These are phyloP conservation scores for Pseudogymnoascus sp. DNA, from an alignment of 2,329 filamentous ascomycete species.

Conservation along the genomic window DNA sequence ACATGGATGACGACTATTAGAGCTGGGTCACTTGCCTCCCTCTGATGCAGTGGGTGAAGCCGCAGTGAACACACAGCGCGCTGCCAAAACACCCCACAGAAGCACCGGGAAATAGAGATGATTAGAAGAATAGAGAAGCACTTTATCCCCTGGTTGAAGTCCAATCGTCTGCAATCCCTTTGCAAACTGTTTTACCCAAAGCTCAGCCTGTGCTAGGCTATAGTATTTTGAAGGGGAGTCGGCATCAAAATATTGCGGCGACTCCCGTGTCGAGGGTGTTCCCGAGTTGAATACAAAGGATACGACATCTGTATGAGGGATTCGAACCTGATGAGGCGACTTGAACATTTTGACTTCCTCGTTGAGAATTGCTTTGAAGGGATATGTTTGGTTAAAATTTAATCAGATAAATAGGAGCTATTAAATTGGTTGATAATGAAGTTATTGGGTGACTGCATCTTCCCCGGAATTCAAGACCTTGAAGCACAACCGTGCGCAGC, in stretches of 20 bases:
- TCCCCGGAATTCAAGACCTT: too few species aligned
- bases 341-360: not conserved
- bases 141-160: not conserved
- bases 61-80: slow-evolving; percentile 6
- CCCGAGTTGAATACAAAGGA: slow-evolving; percentile 13
- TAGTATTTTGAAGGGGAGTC: slow-evolving; percentile 11
- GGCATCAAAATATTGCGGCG: slow-evolving; percentile 15
- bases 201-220: slow-evolving; percentile 12
- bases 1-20: not conserved
- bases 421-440: too few species aligned
- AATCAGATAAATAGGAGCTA: too few species aligned
- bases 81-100: not conserved
- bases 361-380: too few species aligned
- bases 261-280: slow-evolving; percentile 1
- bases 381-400: too few species aligned
- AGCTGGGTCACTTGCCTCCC: not conserved
- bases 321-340: slow-evolving; percentile 12
- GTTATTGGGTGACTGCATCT: too few species aligned
- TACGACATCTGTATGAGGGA: slow-evolving; percentile 11
- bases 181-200: slow-evolving; percentile 11
- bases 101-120: slow-evolving; percentile 5
- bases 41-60: not conserved
- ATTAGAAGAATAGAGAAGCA: slow-evolving; percentile 4
- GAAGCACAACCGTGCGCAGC: too few species aligned
- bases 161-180: slow-evolving; percentile 8